A percentile compares a stretch with the other conserved stretches of the same genome.
Conservation (phyloP, 2,329 filamentous ascomycete genomes). For the Cytospora mali region DNA sequence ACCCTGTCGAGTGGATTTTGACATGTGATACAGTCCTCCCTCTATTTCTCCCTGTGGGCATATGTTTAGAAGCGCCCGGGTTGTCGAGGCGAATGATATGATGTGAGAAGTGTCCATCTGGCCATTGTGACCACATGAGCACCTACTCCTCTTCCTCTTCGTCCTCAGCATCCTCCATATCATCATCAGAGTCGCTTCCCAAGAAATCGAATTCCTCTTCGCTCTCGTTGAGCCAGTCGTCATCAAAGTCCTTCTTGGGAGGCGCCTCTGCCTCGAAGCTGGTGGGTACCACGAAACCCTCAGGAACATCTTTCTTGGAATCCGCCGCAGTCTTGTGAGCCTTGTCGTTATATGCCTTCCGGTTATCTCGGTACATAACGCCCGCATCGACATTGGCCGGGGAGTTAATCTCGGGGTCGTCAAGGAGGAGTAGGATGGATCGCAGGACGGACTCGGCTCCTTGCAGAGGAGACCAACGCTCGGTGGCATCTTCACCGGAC, state of each 20-base stretch:
- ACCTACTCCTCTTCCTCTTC: constrained; percentile 58
- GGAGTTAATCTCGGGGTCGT: constrained; percentile 90
- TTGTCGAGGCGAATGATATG: not conserved
- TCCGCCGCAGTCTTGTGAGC: constrained; percentile 71
- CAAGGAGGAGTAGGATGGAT: constrained; percentile 86
- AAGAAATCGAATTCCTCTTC: constrained; percentile 74
- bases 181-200: constrained; percentile 67
- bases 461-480: constrained; percentile 93
- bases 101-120: constrained; percentile 1
- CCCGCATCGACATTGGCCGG: constrained; percentile 94
- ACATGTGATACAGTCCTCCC: not conserved
- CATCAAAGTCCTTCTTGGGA: constrained; percentile 67
- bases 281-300: constrained; percentile 80
- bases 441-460: constrained; percentile 93
- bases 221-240: constrained; percentile 82
- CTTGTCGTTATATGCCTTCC: constrained; percentile 67
- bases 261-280: constrained; percentile 62
- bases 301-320: constrained; percentile 79
- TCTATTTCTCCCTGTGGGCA: not conserved
- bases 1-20: not conserved
- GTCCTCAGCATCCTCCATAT: constrained; percentile 64
- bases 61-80: not conserved
- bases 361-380: constrained; percentile 78
- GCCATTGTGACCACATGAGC: constrained; percentile 43
- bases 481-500: constrained; percentile 85